These are phyloP conservation scores for Ascoidea tarda DNA, from an alignment of 805 yeast species.

Conservation along the genomic window DNA sequence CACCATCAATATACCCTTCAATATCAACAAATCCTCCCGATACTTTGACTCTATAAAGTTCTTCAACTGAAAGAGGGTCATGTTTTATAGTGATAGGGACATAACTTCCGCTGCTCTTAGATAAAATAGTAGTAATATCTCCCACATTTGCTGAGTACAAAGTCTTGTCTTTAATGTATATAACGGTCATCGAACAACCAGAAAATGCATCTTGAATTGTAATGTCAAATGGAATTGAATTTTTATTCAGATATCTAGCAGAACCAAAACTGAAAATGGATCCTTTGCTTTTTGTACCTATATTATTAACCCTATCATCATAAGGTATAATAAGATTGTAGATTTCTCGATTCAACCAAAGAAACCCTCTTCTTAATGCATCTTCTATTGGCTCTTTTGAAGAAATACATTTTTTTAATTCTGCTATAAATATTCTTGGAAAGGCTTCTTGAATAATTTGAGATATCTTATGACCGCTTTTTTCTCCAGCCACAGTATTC, in stretches of 20 bases:
- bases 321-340: constrained; percentile 11
- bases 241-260: no score
- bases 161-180: constrained; percentile 56
- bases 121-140: constrained; percentile 68
- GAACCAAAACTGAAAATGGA: constrained; percentile 25
- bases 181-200: constrained; percentile 78
- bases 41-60: constrained; percentile 73
- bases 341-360: constrained; percentile 70
- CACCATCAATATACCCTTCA: constrained; percentile 74
- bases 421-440: constrained; percentile 51
- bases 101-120: constrained; percentile 69
- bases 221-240: constrained; percentile 13
- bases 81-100: constrained; percentile 57
- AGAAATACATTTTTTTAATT: constrained; percentile 33
- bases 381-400: constrained; percentile 31
- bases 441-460: constrained; percentile 59
- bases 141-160: constrained; percentile 81
- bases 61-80: constrained; percentile 63
- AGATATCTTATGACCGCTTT: constrained; percentile 47
- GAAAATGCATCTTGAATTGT: constrained; percentile 55
- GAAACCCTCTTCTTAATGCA: constrained; percentile 70
- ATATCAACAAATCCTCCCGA: constrained; percentile 84
- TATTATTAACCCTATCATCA: background rate
- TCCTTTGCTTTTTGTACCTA: constrained; percentile 11
- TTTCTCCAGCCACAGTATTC: constrained; percentile 13